These are phyloP conservation scores for Pseudoneurospora amorphoporcata DNA, from an alignment of 495 filamentous ascomycete genomes.

Conservation along the genomic window DNA sequence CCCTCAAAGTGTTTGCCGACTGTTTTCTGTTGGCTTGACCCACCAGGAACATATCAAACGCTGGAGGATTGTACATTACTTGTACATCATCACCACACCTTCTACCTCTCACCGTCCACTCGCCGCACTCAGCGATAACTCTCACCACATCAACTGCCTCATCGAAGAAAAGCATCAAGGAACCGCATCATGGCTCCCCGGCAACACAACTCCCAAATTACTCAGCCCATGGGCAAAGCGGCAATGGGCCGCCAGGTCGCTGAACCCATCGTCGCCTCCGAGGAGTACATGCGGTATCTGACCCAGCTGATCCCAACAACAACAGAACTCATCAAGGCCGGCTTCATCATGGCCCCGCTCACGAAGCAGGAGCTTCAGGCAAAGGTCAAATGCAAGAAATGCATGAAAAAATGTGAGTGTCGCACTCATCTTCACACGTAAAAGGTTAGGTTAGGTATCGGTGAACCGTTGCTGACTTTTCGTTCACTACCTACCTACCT, in stretches of 20 bases:
- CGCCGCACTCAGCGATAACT: neutral
- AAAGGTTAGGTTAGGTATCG: neutral
- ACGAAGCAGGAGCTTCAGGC: neutral
- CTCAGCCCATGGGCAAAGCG: neutral
- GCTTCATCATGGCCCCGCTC: neutral
- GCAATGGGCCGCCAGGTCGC: neutral
- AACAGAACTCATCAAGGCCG: neutral
- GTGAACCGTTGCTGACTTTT: neutral
- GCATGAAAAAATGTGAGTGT: slow-evolving; percentile 2
- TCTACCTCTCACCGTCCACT: neutral
- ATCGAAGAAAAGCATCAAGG: neutral
- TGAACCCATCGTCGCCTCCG: neutral
- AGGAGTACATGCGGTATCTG: neutral
- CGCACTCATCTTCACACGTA: neutral
- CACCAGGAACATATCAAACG: neutral
- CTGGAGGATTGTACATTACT: no score
- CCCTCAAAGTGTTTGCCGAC: neutral
- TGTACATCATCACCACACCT: no score
- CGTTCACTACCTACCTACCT: neutral
- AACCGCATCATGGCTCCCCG: neutral
- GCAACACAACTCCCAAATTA: neutral
- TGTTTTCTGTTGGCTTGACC: neutral
- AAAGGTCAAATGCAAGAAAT: slow-evolving; percentile 1
- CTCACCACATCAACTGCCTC: neutral
- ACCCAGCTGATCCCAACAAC: neutral